These are phyloP conservation scores for Scedosporium aurantiacum DNA, from an alignment of 2,329 filamentous ascomycete species.

Conservation along the genomic window DNA sequence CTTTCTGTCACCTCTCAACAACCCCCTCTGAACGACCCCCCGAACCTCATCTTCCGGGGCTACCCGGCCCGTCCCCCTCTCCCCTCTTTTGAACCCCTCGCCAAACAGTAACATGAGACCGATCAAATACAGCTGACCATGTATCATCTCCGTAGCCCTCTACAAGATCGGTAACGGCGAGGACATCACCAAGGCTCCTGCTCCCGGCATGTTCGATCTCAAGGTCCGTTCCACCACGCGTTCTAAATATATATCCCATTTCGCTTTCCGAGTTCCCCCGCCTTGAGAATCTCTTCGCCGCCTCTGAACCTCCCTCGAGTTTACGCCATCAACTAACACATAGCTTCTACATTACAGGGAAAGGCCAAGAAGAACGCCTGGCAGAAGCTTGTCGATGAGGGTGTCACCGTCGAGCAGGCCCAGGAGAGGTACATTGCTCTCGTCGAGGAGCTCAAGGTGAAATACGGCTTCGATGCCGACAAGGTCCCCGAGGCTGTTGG, in stretches of 20 bases:
- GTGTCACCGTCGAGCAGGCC: conserved; percentile 51
- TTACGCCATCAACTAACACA: background rate
- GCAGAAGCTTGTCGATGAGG: conserved; percentile 57
- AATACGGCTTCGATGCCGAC: conserved; percentile 55
- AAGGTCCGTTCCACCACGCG: conserved; percentile 35
- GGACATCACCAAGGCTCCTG: conserved; percentile 42
- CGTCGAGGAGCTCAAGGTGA: conserved; percentile 60
- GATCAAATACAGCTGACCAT: background rate
- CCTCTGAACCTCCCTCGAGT: background rate
- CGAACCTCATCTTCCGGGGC: background rate
- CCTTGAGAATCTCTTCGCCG: background rate
- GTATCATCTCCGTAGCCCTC: conserved; percentile 28
- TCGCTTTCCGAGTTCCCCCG: background rate
- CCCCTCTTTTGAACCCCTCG: background rate
- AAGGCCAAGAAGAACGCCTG: conserved; percentile 75
- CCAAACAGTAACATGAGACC: background rate
- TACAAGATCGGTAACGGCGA: conserved; percentile 49
- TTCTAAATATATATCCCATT: background rate
- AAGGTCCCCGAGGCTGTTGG: conserved; percentile 50
- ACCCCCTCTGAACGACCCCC: background rate
- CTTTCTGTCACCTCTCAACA: background rate
- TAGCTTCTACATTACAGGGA: conserved; percentile 34
- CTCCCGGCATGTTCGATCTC: conserved; percentile 60
- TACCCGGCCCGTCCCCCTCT: background rate
- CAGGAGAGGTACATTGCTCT: conserved; percentile 66